These are phyloP conservation scores for Ilyonectria destructans DNA, from an alignment of 2,329 filamentous ascomycete genomes.

Conservation along the genomic window DNA sequence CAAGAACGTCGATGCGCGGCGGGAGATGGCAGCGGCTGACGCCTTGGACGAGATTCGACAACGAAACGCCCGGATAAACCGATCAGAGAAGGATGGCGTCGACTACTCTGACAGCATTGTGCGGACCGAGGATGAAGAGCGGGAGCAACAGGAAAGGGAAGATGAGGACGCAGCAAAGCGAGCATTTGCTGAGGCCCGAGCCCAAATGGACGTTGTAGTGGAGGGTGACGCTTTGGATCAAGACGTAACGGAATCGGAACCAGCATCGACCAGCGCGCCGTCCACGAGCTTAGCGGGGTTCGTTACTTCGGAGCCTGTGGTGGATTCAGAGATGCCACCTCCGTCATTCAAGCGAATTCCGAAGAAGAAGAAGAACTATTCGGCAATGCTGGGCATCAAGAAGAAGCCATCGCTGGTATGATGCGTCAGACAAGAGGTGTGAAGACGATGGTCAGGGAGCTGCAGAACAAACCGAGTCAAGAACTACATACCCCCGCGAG, in stretches of 20 bases:
- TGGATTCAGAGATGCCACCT: slow-evolving; percentile 57
- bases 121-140: slow-evolving; percentile 71
- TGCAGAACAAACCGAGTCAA: background rate
- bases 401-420: slow-evolving; percentile 79
- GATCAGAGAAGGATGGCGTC: slow-evolving; percentile 78
- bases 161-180: slow-evolving; percentile 85
- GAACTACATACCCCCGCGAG: background rate
- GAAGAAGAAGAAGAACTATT: slow-evolving; percentile 91
- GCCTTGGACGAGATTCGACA: slow-evolving; percentile 95
- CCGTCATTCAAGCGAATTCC: slow-evolving; percentile 82
- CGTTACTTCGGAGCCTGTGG: slow-evolving; percentile 43
- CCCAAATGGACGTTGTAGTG: slow-evolving; percentile 69
- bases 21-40: slow-evolving; percentile 97
- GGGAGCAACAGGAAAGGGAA: slow-evolving; percentile 80
- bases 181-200: slow-evolving; percentile 80
- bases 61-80: slow-evolving; percentile 89
- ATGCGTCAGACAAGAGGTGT: slow-evolving; percentile 13
- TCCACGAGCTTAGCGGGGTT: slow-evolving; percentile 40
- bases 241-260: slow-evolving; percentile 30
- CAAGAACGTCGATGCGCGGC: slow-evolving; percentile 92
- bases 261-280: slow-evolving; percentile 36
- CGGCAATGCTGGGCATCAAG: slow-evolving; percentile 86
- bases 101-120: slow-evolving; percentile 72
- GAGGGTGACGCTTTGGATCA: slow-evolving; percentile 58
- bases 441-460: background rate